A percentile compares a stretch with the other conserved stretches of the same genome.
Evolutionary conservation across 1,284 basidiomycete species (phyloP).

Genomic region (Apiotrichum akiyoshidainum): DNA sequence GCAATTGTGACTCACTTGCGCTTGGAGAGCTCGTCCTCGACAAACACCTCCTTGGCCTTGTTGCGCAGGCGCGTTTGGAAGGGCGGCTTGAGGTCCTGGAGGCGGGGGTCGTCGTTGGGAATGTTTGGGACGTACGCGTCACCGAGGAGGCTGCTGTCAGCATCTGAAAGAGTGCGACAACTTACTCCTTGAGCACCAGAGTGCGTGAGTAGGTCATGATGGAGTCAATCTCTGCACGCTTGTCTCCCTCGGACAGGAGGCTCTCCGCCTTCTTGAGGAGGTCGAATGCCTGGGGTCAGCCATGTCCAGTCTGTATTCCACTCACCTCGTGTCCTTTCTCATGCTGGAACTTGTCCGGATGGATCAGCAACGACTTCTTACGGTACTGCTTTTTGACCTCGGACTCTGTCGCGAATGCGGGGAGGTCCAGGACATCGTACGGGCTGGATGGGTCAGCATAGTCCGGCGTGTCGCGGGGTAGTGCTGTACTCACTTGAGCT

Average conservation of each 20-base stretch:
- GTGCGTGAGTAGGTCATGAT: conserved; percentile 48
- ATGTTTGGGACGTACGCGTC: conserved; percentile 44
- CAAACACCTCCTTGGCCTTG: conserved; percentile 55
- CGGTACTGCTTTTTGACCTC: conserved; percentile 57
- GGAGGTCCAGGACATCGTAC: conserved; percentile 57
- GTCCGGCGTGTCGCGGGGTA: not conserved
- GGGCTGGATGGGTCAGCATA: conserved; percentile 44
- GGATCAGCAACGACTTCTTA: conserved; percentile 58
- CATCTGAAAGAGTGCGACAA: not conserved
- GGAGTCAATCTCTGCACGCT: conserved; percentile 48
- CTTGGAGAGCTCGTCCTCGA: conserved; percentile 58
- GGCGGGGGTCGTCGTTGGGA: conserved; percentile 49
- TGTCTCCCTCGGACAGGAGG: conserved; percentile 37
- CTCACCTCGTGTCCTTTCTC: conserved; percentile 53
- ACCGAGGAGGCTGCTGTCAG: conserved; percentile 33
- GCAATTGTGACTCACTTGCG: conserved; percentile 43
- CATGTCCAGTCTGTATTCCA: not conserved
- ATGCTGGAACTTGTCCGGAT: conserved; percentile 60
- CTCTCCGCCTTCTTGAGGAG: conserved; percentile 56
- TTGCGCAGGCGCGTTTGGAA: conserved; percentile 52
- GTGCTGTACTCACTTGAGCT: conserved; percentile 53
- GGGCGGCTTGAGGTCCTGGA: conserved; percentile 49
- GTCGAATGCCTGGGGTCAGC: conserved; percentile 54
- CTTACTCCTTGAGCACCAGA: conserved; percentile 46
- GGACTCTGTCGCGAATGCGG: conserved; percentile 52